Percentiles rank a stretch among this genome's conserved stretches.
Evolutionary conservation across 139 green algal species (phyloP).

Genomic region (Zygnema circumcarinatum): DNA sequence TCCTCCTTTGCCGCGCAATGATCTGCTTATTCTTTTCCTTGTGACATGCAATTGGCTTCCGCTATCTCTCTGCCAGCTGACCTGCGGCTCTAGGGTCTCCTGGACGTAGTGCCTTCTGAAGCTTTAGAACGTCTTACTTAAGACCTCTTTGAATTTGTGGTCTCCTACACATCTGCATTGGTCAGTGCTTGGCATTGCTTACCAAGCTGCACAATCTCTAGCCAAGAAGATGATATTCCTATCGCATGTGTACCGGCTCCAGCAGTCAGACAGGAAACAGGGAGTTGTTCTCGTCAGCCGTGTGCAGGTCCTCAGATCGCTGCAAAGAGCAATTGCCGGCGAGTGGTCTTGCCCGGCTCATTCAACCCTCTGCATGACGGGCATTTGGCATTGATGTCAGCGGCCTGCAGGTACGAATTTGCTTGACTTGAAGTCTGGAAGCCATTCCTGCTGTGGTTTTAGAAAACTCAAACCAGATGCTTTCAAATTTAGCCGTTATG

Average conservation of each 20-base stretch:
- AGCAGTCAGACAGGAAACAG: neutral
- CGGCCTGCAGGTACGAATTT: slow-evolving; percentile 57
- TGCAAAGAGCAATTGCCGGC: slow-evolving; percentile 6
- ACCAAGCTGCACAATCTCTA: neutral
- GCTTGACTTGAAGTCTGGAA: no score
- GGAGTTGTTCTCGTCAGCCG: neutral
- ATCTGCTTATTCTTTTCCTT: neutral
- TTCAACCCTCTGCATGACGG: slow-evolving; percentile 93
- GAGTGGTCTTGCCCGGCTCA: slow-evolving; percentile 80
- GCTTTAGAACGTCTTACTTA: neutral
- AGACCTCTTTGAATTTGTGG: neutral
- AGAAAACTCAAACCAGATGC: no score
- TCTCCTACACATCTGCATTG: neutral
- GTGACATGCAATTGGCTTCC: neutral
- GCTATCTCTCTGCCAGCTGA: neutral
- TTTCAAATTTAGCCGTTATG: no score
- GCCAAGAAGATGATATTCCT: neutral
- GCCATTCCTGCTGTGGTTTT: no score
- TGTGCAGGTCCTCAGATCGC: neutral
- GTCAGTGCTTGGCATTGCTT: neutral
- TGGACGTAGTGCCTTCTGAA: neutral
- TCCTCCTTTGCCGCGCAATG: neutral
- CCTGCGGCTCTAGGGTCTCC: neutral
- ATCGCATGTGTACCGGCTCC: no score
- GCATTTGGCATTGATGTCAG: slow-evolving; percentile 72